phyloP scores from a whole-genome alignment of 1,139 yeast genomes.

The Pichia sp. region DNA sequence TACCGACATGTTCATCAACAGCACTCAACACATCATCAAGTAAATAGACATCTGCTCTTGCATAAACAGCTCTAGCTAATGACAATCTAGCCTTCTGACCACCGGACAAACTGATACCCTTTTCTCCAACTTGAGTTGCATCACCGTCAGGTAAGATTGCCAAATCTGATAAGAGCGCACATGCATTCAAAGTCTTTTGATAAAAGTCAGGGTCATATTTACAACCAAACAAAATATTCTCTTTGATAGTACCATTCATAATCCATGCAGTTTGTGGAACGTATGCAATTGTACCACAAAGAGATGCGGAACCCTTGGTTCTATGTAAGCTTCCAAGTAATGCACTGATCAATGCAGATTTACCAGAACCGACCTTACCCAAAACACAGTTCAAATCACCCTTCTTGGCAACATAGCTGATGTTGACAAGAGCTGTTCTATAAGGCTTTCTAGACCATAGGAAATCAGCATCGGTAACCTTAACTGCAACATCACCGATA shows the following conservation, averaged over 20 bases:
- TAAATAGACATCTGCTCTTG: slow-evolving; percentile 86
- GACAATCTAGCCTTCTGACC: slow-evolving; percentile 96
- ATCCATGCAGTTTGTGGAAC: slow-evolving; percentile 96
- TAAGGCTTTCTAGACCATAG: slow-evolving; percentile 82
- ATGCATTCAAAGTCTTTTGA: slow-evolving; percentile 72
- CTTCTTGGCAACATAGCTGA: slow-evolving; percentile 63
- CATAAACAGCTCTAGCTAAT: slow-evolving; percentile 90
- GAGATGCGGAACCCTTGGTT: slow-evolving; percentile 63
- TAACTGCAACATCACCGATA: slow-evolving; percentile 64
- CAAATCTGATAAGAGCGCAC: slow-evolving; percentile 82
- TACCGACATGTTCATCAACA: slow-evolving; percentile 92
- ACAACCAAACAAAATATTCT: slow-evolving; percentile 85
- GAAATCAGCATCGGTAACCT: slow-evolving; percentile 70
- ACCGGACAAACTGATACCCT: slow-evolving; percentile 93
- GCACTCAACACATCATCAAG: slow-evolving; percentile 94
- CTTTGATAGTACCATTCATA: slow-evolving; percentile 87
- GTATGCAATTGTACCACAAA: slow-evolving; percentile 80
- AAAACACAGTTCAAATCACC: slow-evolving; percentile 85
- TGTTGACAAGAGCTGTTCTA: slow-evolving; percentile 68
- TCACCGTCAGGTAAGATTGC: slow-evolving; percentile 82
- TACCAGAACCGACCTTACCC: slow-evolving; percentile 92
- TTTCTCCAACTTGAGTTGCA: slow-evolving; percentile 88
- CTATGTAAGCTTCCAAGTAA: slow-evolving; percentile 81
- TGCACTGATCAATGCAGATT: slow-evolving; percentile 79
- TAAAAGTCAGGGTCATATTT: slow-evolving; percentile 76